phyloP scores from a whole-genome alignment of 177 flowering plant species.

The Vitis hybrid region DNA sequence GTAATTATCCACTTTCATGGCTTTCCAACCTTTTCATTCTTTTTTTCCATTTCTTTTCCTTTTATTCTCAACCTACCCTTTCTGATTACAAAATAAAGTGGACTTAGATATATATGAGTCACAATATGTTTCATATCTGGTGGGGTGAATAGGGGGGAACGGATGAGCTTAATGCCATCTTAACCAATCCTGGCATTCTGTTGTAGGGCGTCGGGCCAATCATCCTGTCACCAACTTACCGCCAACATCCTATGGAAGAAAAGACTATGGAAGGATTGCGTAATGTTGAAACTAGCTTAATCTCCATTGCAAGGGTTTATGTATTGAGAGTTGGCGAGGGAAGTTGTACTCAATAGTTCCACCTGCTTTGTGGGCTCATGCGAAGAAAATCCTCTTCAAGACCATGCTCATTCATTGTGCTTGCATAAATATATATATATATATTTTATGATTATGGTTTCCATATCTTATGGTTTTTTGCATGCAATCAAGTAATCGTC shows the following conservation, averaged over 20 bases:
- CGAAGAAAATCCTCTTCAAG: conserved; percentile 25
- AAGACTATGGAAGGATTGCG: conserved; percentile 68
- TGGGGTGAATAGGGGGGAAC: too few relatives aligned
- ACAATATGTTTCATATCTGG: too few relatives aligned
- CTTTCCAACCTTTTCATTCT: neutral
- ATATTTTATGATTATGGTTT: conserved; percentile 35
- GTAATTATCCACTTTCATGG: conserved; percentile 37
- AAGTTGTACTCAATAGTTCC: conserved; percentile 27
- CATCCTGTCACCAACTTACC: conserved; percentile 54
- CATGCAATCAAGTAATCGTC: conserved; percentile 9
- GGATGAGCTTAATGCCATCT: neutral
- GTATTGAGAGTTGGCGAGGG: conserved; percentile 30
- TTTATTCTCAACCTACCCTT: neutral
- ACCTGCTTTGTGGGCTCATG: conserved; percentile 23
- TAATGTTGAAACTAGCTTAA: conserved; percentile 28
- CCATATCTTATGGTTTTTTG: conserved; percentile 9
- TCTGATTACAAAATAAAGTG: too few relatives aligned
- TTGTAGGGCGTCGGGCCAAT: conserved; percentile 69
- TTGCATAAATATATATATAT: conserved; percentile 32
- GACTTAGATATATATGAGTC: too few relatives aligned
- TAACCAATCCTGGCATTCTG: conserved; percentile 20
- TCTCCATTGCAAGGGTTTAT: conserved; percentile 16
- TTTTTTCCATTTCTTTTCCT: neutral
- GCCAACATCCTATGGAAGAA: conserved; percentile 68
- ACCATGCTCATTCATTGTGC: conserved; percentile 46